These are phyloP conservation scores for Paramecium pentaurelia DNA, from an alignment of 73 alveolate genomes.

Conservation along the genomic window DNA sequence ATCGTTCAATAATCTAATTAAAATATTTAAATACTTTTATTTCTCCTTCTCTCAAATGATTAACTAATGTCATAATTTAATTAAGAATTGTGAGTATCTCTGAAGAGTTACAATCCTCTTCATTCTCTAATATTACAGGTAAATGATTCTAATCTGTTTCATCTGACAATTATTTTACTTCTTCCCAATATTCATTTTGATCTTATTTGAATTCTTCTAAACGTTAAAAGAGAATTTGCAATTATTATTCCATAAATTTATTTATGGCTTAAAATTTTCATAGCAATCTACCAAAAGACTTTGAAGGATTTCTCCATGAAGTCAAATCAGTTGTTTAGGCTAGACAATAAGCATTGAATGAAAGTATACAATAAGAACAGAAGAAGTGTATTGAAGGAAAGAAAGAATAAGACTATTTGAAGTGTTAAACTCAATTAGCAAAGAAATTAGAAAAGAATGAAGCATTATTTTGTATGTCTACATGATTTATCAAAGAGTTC, in stretches of 20 bases:
- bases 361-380: not conserved
- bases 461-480: not conserved
- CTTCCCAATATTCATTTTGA: slow-evolving; percentile 27
- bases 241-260: not conserved
- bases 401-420: not conserved
- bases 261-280: slow-evolving; percentile 11
- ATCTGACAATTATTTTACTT: slow-evolving; percentile 16
- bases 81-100: not conserved
- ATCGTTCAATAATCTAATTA: not conserved
- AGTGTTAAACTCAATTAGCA: not conserved
- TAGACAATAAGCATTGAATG: not conserved
- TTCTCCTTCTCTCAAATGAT: slow-evolving; percentile 27
- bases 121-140: not conserved
- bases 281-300: not conserved
- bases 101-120: slow-evolving; percentile 21
- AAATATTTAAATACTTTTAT: not conserved
- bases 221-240: slow-evolving; percentile 17
- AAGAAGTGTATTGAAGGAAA: not conserved
- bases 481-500: not conserved
- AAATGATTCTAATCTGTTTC: not conserved
- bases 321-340: not conserved
- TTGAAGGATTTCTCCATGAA: slow-evolving; percentile 3
- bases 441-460: not conserved
- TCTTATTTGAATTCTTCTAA: slow-evolving; percentile 34
- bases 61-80: not conserved